phyloP scores from a whole-genome alignment of 108 stramenopile species.

The Asterionellopsis glacialis region DNA sequence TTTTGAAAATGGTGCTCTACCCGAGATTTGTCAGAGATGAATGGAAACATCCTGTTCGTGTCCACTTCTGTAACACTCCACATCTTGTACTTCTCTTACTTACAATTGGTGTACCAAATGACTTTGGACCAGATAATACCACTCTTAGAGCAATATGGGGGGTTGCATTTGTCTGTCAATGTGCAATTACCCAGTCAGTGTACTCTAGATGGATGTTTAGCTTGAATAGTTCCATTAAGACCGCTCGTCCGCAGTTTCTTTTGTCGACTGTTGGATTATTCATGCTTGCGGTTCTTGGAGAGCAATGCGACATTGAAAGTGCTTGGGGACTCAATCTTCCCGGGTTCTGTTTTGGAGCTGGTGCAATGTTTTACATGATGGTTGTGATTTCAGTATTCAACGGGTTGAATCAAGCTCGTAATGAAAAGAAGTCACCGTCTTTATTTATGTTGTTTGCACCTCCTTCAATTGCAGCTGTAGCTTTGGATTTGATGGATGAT shows the following conservation, averaged over 20 bases:
- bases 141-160: conserved; percentile 2
- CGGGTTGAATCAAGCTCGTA: conserved; percentile 2
- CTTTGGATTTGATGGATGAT: conserved; percentile 6
- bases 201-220: conserved; percentile 27
- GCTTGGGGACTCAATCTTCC: conserved; percentile 19
- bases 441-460: conserved; percentile 24
- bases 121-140: neutral
- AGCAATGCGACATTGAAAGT: conserved; percentile 8
- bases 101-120: conserved; percentile 1
- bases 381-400: conserved; percentile 13
- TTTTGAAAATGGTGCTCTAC: conserved; percentile 4
- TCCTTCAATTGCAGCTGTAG: conserved; percentile 10
- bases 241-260: conserved; percentile 19
- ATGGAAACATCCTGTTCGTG: conserved; percentile 13
- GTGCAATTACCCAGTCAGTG: conserved; percentile 4
- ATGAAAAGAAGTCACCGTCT: conserved; percentile 12
- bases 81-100: conserved; percentile 13
- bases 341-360: conserved; percentile 24
- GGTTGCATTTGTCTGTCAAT: conserved; percentile 4
- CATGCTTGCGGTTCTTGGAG: conserved; percentile 15
- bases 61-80: conserved; percentile 25
- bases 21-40: conserved; percentile 10
- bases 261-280: conserved; percentile 28
- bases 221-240: neutral
- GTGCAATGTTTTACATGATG: conserved; percentile 19